Evolutionary conservation across 2,329 filamentous ascomycete genomes (phyloP).

Genomic region (Exophiala sp.): DNA sequence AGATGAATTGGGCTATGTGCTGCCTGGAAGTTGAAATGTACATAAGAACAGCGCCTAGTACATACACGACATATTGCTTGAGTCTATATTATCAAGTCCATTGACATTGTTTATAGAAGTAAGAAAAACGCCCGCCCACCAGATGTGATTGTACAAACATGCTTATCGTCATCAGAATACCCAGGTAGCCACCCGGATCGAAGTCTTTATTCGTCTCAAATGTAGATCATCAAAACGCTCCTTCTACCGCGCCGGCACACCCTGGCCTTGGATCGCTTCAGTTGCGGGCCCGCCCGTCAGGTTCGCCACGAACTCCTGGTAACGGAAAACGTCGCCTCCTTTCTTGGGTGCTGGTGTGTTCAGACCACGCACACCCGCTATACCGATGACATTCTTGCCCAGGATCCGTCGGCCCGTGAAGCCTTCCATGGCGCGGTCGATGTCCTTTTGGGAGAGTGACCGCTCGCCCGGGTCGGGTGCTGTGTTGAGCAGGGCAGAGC

Average conservation of each 20-base stretch:
- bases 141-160: too few species aligned
- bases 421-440: constrained; percentile 81
- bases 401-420: constrained; percentile 84
- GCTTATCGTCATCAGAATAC: too few species aligned
- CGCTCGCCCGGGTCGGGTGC: constrained; percentile 68
- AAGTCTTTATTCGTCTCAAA: neutral
- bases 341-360: constrained; percentile 47
- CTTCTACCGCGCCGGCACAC: constrained; percentile 9
- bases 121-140: too few species aligned
- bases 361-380: constrained; percentile 24
- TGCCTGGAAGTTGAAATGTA: neutral
- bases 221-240: neutral
- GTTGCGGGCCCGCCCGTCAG: constrained; percentile 52
- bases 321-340: constrained; percentile 85
- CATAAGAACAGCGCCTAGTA: too few species aligned
- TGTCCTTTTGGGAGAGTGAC: constrained; percentile 65
- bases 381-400: constrained; percentile 50
- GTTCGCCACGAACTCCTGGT: constrained; percentile 82
- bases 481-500: constrained; percentile 78
- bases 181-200: too few species aligned
- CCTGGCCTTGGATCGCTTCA: constrained; percentile 8
- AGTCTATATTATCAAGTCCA: too few species aligned
- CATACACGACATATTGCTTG: too few species aligned
- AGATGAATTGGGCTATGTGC: constrained; percentile 44
- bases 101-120: too few species aligned